Conservation (phyloP, 257 asterid species). For the Scutellaria minor region DNA sequence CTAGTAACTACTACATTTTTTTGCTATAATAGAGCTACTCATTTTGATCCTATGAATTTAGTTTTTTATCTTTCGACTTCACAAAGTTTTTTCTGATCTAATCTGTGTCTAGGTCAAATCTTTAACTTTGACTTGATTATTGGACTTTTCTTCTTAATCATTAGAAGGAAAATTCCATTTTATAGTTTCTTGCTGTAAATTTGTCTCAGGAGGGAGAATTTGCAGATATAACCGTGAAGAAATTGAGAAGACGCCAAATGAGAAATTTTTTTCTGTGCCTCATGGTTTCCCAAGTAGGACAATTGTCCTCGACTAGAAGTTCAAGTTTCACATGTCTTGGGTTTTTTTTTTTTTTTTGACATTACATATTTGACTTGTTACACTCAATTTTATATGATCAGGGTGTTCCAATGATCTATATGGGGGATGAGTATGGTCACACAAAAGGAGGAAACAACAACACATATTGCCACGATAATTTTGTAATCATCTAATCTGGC, state of each 20-base stretch:
- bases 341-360: conserved; percentile 17
- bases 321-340: conserved; percentile 9
- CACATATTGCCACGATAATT: conserved; percentile 92
- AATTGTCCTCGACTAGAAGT: conserved; percentile 11
- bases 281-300: conserved; percentile 94
- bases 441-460: conserved; percentile 99
- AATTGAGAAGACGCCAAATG: conserved; percentile 90
- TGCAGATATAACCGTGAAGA: conserved; percentile 74
- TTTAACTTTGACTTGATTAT: conserved; percentile 7
- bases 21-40: conserved; percentile 13
- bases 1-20: neutral
- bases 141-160: conserved; percentile 2
- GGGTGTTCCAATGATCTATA: conserved; percentile 96
- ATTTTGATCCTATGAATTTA: conserved; percentile 3
- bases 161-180: conserved; percentile 2
- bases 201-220: conserved; percentile 86
- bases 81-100: neutral
- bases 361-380: neutral
- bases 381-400: conserved; percentile 37
- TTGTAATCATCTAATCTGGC: conserved; percentile 48
- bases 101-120: neutral
- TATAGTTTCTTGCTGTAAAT: conserved; percentile 18
- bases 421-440: conserved; percentile 99
- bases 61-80: conserved; percentile 12
- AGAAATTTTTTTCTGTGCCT: conserved; percentile 85